Base-by-base conservation (phyloP, 306 rosid species). In the Casuarina cunninghamiana region DNA sequence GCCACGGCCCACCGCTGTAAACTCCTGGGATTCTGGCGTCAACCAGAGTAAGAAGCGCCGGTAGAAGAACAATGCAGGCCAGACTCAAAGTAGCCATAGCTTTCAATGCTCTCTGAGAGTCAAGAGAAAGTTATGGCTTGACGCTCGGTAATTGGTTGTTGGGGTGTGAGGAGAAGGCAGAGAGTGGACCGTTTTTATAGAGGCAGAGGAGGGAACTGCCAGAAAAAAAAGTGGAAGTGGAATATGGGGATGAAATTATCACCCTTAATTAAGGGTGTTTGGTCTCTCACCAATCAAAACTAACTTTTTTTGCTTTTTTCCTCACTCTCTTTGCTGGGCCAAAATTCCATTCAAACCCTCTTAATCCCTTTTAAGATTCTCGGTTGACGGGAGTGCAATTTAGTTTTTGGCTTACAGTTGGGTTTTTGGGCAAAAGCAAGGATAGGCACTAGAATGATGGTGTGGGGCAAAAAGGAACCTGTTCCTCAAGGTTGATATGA, bases 1-100 rank as follows among this genome's bases (percentile, higher is more conserved):
- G 81, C 98, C 98, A 93, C 1, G 60, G 77, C 5, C 86, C 90
- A 7, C 83, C 87, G 43, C 81, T 0, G 91, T 83, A 86, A 39
- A 66, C 82, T 12, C 93, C 90, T 2, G 87, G 86, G 11, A 84
- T 21, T 80, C 49, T 82, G 48, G 83, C 91, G 3, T 85, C 53
- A 0, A 83, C 76, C 9, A 67, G 44, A 10, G 83, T 43, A 2
- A 83, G 54, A 53, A 82, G 50, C 15, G 85, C 45, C 0, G 79
- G 4, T 74, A 88, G 72, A 60, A 76, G 58, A 2, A 65, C 43
- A 80, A 86, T 76, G 84, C 17, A 10, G 44, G 79, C 48, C 61
- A 74, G 1, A 60, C 19, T 70, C 66, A 76, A 5, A 39, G 77
- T 12, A 6, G 83, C 85, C 91, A 90, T 90, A 74, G 68, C 41